Evolutionary conservation across 1,284 basidiomycete genomes (phyloP).

Genomic region (Crocinoboletus sp.): DNA sequence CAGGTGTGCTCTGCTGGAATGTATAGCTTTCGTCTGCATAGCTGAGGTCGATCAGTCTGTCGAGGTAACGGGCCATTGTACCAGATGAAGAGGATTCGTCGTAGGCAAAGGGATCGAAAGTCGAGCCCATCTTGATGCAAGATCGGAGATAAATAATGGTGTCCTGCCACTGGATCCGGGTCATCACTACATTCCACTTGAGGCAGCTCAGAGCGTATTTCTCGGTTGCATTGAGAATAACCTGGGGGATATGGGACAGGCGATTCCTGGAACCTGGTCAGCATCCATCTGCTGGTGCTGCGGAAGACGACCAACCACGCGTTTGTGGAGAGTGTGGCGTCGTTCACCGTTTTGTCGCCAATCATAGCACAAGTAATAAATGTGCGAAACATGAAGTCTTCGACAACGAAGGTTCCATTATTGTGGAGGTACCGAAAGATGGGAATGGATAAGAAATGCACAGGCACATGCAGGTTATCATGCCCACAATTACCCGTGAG

Average conservation of each 20-base stretch:
- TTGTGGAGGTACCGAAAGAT: constrained; percentile 29
- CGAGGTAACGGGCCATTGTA: constrained; percentile 22
- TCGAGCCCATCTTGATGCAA: constrained; percentile 28
- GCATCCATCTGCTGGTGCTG: neutral
- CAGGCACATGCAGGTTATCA: neutral
- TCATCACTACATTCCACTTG: constrained; percentile 27
- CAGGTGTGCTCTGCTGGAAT: constrained; percentile 8
- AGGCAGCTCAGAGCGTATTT: constrained; percentile 26
- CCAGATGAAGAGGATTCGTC: constrained; percentile 15
- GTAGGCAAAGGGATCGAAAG: constrained; percentile 27
- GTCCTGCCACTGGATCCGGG: constrained; percentile 26
- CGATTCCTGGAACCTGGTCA: constrained; percentile 25
- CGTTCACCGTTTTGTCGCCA: constrained; percentile 55
- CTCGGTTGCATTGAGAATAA: constrained; percentile 31
- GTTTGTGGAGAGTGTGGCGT: constrained; percentile 41
- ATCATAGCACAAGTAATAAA: constrained; percentile 49
- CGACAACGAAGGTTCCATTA: constrained; percentile 25
- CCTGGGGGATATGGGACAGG: constrained; percentile 27
- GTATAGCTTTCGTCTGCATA: neutral
- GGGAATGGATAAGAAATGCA: constrained; percentile 27
- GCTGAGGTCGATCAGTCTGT: constrained; percentile 20
- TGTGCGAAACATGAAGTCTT: constrained; percentile 34
- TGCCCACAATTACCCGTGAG: constrained; percentile 15
- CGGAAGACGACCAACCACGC: constrained; percentile 36
- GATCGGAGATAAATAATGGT: constrained; percentile 22